These are phyloP conservation scores for Penicillium coffeae DNA, from an alignment of 495 filamentous ascomycete genomes.

Conservation along the genomic window DNA sequence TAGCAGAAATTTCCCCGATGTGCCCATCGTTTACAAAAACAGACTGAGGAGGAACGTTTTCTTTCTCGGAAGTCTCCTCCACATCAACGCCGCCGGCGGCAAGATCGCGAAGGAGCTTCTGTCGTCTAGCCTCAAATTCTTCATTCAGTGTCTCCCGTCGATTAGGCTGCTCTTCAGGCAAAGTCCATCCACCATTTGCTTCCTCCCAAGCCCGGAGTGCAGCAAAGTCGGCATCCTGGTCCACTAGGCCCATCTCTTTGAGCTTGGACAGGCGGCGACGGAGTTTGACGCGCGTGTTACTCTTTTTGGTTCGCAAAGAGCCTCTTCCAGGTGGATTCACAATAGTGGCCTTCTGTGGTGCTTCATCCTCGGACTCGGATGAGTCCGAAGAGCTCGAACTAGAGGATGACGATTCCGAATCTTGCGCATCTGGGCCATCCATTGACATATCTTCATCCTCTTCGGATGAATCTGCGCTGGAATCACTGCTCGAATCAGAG, in stretches of 20 bases:
- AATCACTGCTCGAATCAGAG: background rate
- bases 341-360: background rate
- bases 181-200: constrained; percentile 23
- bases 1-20: no score
- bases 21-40: no score
- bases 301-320: constrained; percentile 46
- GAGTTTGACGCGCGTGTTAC: constrained; percentile 52
- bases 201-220: constrained; percentile 42
- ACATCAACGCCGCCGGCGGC: constrained; percentile 51
- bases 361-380: constrained; percentile 28
- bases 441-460: background rate
- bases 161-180: no score
- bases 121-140: constrained; percentile 49
- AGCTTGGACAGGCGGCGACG: constrained; percentile 45
- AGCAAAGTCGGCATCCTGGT: constrained; percentile 41
- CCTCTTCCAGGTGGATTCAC: constrained; percentile 41
- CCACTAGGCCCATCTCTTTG: constrained; percentile 47
- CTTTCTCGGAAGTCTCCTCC: constrained; percentile 31
- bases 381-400: constrained; percentile 31
- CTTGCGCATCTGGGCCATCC: no score
- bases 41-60: constrained; percentile 26
- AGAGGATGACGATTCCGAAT: constrained; percentile 12
- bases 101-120: constrained; percentile 49
- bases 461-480: background rate
- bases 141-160: no score